Evolutionary conservation across 352 stramenopile genomes (phyloP), one percentile per base, ranked within the genome.

Genomic region (Phytopythium sindhum): DNA sequence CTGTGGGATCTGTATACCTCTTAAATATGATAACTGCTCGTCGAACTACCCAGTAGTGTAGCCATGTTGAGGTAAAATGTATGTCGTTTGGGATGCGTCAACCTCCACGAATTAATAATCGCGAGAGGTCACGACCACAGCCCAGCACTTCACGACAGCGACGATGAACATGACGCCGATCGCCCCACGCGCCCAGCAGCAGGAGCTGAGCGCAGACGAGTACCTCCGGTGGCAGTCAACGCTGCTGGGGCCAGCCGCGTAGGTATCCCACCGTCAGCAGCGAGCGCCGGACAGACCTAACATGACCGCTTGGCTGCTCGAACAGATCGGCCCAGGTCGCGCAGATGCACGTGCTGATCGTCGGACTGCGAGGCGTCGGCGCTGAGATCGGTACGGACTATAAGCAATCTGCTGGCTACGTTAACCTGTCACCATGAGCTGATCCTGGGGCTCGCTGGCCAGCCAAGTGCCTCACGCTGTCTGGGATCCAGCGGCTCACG

Each of bases 331-430:
- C 78, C 53, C 68, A 79, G 26, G 72, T 80, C 45, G 61, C 73
- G 39, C 64, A 69, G 35, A 69, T 84, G 68, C 69, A 80, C 39
- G 71, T 82, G 60, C 67, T 84, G 39, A 59, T 84, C 21, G 73
- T 81, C 8, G 76, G 76, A 37, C 60, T 82, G 14, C 67, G 69
- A 23, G 69, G 73, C 2, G 67, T 79, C 52, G 76, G 76, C 19
- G 66, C 78, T n/a, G 76, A 81, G 56, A 77, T 78, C 29, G 76
- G 76, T 80, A 29, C 8, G 44, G 19, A 29, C 21, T 1, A 17
- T 17, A 9, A 8, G 23, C 6, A 28, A 10, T 7, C 42, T 45
- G 39, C 14, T n/a, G 24, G 8, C 17, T 60, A 0, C 17, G 37
- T 35, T 8, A 48, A 33, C 2, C 9, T 28, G 24, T 14, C 19